phyloP scores from a whole-genome alignment of 306 rosid genomes.

The Quercus engelmannii region DNA sequence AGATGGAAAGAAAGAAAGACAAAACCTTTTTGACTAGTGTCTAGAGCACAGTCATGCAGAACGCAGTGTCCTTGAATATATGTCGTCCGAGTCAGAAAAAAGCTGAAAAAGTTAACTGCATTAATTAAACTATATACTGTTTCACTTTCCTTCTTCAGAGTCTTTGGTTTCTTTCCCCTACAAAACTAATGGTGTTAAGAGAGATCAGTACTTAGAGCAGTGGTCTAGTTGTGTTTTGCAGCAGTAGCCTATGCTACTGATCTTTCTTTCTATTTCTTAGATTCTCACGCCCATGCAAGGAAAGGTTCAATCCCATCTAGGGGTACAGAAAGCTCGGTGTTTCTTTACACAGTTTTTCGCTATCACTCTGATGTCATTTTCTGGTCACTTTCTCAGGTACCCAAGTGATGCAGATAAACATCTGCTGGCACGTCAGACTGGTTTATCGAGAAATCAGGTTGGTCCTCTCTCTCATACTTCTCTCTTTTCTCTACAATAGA shows the following conservation, averaged over 20 bases:
- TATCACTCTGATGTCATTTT: conserved; percentile 71
- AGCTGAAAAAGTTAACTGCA: conserved; percentile 30
- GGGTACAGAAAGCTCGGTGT: conserved; percentile 47
- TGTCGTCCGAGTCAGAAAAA: conserved; percentile 39
- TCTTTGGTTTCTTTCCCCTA: not conserved
- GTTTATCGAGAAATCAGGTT: conserved; percentile 92
- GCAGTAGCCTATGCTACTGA: conserved; percentile 36
- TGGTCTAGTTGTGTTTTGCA: conserved; percentile 29
- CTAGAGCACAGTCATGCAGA: conserved; percentile 18
- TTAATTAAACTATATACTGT: conserved; percentile 26
- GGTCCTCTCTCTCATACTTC: conserved; percentile 7
- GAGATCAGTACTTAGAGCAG: conserved; percentile 30
- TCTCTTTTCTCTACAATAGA: conserved; percentile 15
- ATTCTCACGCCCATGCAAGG: conserved; percentile 77
- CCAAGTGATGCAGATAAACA: conserved; percentile 99
- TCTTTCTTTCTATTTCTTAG: conserved; percentile 42
- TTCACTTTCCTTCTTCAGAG: conserved; percentile 3
- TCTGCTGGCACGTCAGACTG: conserved; percentile 89
- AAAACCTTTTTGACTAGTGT: conserved; percentile 9
- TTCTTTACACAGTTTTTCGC: conserved; percentile 41
- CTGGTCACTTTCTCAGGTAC: conserved; percentile 88
- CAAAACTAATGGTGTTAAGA: conserved; percentile 13
- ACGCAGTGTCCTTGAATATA: conserved; percentile 41
- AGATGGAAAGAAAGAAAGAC: not conserved
- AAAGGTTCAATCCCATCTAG: conserved; percentile 27